Percentiles rank a stretch among this genome's conserved stretches.
Evolutionary conservation across 805 yeast genomes (phyloP).

Genomic region (Ogataea angusta): DNA sequence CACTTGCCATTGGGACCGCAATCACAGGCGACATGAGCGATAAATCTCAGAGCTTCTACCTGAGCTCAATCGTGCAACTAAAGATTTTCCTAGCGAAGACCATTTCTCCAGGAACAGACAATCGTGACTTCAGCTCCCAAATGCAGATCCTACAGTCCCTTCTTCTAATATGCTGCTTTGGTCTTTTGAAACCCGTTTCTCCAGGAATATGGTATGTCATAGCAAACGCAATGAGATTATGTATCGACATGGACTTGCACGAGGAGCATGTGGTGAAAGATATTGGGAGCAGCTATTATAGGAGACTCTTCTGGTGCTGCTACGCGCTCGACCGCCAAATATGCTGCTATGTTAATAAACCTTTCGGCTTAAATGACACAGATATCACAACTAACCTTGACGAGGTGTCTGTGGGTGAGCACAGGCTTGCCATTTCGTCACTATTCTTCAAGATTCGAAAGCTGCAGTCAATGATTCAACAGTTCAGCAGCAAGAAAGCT

Average conservation of each 20-base stretch:
- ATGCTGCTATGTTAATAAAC: constrained; percentile 44
- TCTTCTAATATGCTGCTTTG: constrained; percentile 38
- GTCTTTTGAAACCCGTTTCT: constrained; percentile 43
- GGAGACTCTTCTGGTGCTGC: constrained; percentile 45
- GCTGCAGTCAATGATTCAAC: constrained; percentile 21
- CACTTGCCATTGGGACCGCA: constrained; percentile 19
- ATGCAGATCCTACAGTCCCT: constrained; percentile 40
- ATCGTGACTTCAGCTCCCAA: constrained; percentile 8
- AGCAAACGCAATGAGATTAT: constrained; percentile 41
- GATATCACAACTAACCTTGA: constrained; percentile 16
- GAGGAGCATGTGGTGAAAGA: constrained; percentile 28
- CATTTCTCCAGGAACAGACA: not conserved
- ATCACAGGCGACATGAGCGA: constrained; percentile 18
- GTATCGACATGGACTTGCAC: constrained; percentile 46
- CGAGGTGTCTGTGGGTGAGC: constrained; percentile 1
- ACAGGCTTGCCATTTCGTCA: constrained; percentile 9
- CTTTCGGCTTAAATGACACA: constrained; percentile 43
- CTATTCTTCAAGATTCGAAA: constrained; percentile 16
- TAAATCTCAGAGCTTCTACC: constrained; percentile 10
- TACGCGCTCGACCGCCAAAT: constrained; percentile 46
- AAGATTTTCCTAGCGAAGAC: constrained; percentile 12
- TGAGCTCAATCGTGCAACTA: constrained; percentile 13
- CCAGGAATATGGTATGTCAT: constrained; percentile 49
- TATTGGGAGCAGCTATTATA: constrained; percentile 9
- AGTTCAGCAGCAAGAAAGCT: constrained; percentile 9